Base-by-base conservation (phyloP, 768 basidiomycete species). In the Suillus luteus region DNA sequence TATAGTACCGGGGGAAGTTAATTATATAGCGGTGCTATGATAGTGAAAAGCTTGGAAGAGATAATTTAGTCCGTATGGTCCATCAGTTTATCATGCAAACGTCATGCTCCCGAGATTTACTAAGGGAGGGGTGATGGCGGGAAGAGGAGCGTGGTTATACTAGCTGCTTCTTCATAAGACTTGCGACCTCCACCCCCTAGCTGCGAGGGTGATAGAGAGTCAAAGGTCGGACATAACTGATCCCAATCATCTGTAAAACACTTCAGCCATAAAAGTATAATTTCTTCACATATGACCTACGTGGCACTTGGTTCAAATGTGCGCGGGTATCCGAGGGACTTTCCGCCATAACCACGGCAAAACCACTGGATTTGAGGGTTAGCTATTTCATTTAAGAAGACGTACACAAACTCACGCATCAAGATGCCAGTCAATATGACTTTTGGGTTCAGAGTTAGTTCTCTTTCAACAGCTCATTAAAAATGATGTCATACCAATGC, bases 281-380 rank as follows among this genome's bases (percentile, higher is more conserved):
- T 57, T 24, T 7, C 11, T 1, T 2, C 6, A 27, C 6, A 11
- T 19, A 41, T 41, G 5, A 41, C 40, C 9, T 40, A 58, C 57
- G 2, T 27, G 57, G 57, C 3, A 58, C 24, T 17, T 10, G 10
- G 17, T 24, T 31, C 14, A 41, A 19, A 1, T 58, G 57, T 41
- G 57, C 24, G 17, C 10, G 22, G 9, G 61, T 58, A 10, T 60
- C 61, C 2, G 51, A 22, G 15, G 73, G 70, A 1, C 69, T 69
- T 65, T 75, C 73, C 0, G 73, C 74, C 64, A 75, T 62, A 8
- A 77, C 57, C 44, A 74, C 72, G 46, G 74, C 74, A 59, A 77
- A 75, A 12, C 72, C 76, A 9, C 73, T 76, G 8, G 15, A 24
- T 58, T 27, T 12, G 10, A 3, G 6, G 5, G 19, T 58, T 12